These are phyloP conservation scores for Trypanosoma avium DNA, from an alignment of 208 protist genomes.

Conservation along the genomic window DNA sequence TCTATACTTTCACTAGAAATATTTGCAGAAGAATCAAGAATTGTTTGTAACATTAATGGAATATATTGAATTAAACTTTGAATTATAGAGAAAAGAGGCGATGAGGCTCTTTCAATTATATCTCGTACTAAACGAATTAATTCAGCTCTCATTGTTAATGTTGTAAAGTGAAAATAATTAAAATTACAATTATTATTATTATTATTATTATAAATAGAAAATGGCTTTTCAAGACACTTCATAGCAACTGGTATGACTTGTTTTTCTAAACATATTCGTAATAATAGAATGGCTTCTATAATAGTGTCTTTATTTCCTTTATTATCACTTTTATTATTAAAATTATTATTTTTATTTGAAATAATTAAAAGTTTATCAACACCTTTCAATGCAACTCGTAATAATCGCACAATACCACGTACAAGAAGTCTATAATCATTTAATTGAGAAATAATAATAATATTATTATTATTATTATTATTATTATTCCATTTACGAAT, in stretches of 20 bases:
- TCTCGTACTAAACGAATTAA: conserved; percentile 22
- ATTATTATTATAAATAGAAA: too few relatives aligned
- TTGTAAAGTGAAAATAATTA: too few relatives aligned
- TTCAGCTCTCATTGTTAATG: conserved; percentile 5
- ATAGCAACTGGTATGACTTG: conserved; percentile 4
- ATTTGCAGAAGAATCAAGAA: conserved; percentile 6
- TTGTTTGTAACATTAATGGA: conserved; percentile 17
- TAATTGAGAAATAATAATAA: too few relatives aligned
- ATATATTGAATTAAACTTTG: conserved; percentile 3
- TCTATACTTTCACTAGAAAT: neutral
- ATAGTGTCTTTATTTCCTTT: neutral
- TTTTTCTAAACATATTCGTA: conserved; percentile 15
- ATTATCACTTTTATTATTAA: neutral
- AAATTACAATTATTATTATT: too few relatives aligned
- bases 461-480: neutral
- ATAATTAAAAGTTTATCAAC: conserved; percentile 8
- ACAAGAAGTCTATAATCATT: neutral
- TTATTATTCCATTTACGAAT: neutral
- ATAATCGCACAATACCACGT: conserved; percentile 1
- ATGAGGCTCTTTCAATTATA: conserved; percentile 11
- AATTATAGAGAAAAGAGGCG: conserved; percentile 14
- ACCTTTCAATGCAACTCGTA: conserved; percentile 14
- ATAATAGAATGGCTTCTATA: neutral
- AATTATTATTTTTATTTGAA: neutral
- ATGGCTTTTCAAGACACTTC: conserved; percentile 6